These are phyloP conservation scores for Mycena metata DNA, from an alignment of 768 basidiomycete genomes.

Conservation along the genomic window DNA sequence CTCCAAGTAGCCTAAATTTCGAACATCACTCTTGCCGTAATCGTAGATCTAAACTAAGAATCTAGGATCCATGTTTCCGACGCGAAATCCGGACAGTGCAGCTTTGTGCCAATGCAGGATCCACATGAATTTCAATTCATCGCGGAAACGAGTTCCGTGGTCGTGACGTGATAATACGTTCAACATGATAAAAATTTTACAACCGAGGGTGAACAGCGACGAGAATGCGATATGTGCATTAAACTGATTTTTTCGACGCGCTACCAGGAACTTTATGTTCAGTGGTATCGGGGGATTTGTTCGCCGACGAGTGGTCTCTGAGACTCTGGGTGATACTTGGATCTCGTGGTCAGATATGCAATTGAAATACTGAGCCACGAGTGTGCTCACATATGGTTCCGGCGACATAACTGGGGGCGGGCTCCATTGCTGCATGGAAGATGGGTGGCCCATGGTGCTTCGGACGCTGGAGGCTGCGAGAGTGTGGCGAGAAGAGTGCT, in stretches of 20 bases:
- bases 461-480: conserved; percentile 60
- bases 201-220: conserved; percentile 1
- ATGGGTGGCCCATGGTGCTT: conserved; percentile 60
- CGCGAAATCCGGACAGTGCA: not conserved
- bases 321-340: conserved; percentile 42
- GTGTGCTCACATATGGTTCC: conserved; percentile 73
- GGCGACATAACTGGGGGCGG: conserved; percentile 66
- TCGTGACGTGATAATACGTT: conserved; percentile 15
- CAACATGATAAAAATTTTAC: conserved; percentile 18
- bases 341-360: conserved; percentile 28
- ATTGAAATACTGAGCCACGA: conserved; percentile 9
- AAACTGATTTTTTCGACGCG: conserved; percentile 20
- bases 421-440: conserved; percentile 67
- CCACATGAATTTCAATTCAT: not conserved
- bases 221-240: conserved; percentile 3
- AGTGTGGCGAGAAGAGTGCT: conserved; percentile 54
- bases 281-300: conserved; percentile 35
- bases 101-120: not conserved
- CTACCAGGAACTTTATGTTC: conserved; percentile 35
- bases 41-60: not conserved
- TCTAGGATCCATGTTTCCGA: not conserved
- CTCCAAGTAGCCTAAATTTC: not conserved
- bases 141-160: not conserved
- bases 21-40: conserved; percentile 8
- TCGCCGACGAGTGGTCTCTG: conserved; percentile 43